Evolutionary conservation across 2,329 filamentous ascomycete species (phyloP).

Genomic region (Pseudogymnoascus sp.): DNA sequence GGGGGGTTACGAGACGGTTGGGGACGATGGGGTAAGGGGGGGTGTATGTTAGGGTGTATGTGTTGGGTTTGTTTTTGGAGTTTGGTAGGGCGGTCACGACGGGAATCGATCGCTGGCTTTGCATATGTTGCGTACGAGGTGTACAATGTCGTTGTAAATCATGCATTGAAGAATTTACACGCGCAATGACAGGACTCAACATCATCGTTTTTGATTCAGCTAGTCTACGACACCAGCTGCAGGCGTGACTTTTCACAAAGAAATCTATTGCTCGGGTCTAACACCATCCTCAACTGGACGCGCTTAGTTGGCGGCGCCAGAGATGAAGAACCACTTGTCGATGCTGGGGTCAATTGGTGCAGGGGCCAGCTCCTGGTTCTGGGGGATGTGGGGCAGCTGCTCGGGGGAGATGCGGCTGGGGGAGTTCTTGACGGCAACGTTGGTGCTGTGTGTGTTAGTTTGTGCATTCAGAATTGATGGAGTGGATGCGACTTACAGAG

Average conservation of each 20-base stretch:
- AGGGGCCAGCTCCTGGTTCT: constrained; percentile 69
- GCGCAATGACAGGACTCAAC: not conserved
- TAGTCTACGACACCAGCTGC: not conserved
- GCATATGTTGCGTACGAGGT: not conserved
- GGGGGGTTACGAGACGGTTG: not conserved
- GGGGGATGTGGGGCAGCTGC: constrained; percentile 68
- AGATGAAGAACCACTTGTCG: constrained; percentile 99
- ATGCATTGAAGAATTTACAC: not conserved
- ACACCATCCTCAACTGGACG: not conserved
- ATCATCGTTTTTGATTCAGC: not conserved
- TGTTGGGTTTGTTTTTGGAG: not conserved
- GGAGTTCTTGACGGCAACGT: constrained; percentile 68
- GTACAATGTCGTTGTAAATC: not conserved
- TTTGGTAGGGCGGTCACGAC: not conserved
- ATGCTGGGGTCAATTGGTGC: constrained; percentile 92
- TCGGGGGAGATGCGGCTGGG: constrained; percentile 59
- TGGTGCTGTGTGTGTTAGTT: constrained; percentile 53
- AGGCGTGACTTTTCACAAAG: constrained; percentile 1
- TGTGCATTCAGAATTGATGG: constrained; percentile 12
- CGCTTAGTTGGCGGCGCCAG: constrained; percentile 74
- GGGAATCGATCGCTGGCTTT: not conserved
- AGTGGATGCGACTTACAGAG: constrained; percentile 56
- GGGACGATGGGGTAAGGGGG: constrained; percentile 2
- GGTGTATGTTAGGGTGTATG: not conserved
- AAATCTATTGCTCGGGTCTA: not conserved